Evolutionary conservation across 2,329 filamentous ascomycete species (phyloP).

Genomic region (Domatiomyces catenatus): DNA sequence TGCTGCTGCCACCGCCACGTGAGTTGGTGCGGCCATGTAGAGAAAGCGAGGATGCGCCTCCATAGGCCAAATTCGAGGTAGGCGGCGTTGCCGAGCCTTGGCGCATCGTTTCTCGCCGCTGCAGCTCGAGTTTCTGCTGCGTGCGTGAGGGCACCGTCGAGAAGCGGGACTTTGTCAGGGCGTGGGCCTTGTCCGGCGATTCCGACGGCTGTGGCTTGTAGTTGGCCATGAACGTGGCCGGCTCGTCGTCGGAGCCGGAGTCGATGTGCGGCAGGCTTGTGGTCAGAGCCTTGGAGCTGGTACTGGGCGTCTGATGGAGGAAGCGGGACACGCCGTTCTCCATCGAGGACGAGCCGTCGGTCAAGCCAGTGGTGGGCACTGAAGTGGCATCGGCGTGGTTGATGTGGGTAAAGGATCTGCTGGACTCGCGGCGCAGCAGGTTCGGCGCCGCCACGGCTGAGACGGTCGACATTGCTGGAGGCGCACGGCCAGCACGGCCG

Average conservation of each 20-base stretch:
- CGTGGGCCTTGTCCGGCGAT: conserved; percentile 22
- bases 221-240: conserved; percentile 32
- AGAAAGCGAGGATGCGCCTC: conserved; percentile 12
- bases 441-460: conserved; percentile 30
- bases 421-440: conserved; percentile 12
- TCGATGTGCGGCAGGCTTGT: conserved; percentile 20
- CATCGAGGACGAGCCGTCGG: conserved; percentile 31
- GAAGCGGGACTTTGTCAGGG: conserved; percentile 19
- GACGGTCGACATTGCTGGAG: conserved; percentile 34
- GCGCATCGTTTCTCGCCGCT: conserved; percentile 24
- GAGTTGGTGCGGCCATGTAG: conserved; percentile 19
- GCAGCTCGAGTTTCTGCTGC: conserved; percentile 34
- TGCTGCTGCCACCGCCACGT: conserved; percentile 3
- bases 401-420: conserved; percentile 17
- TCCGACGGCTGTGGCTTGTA: conserved; percentile 33
- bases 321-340: conserved; percentile 34
- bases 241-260: conserved; percentile 30
- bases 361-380: conserved; percentile 21
- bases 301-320: conserved; percentile 20
- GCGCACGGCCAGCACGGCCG: conserved; percentile 29
- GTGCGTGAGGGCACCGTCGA: conserved; percentile 27
- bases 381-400: conserved; percentile 23
- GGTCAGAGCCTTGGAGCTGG: conserved; percentile 16
- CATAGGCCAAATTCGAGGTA: conserved; percentile 22
- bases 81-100: conserved; percentile 28